phyloP scores from a whole-genome alignment of 495 filamentous ascomycete species.

The Penicillium bovifimosum region DNA sequence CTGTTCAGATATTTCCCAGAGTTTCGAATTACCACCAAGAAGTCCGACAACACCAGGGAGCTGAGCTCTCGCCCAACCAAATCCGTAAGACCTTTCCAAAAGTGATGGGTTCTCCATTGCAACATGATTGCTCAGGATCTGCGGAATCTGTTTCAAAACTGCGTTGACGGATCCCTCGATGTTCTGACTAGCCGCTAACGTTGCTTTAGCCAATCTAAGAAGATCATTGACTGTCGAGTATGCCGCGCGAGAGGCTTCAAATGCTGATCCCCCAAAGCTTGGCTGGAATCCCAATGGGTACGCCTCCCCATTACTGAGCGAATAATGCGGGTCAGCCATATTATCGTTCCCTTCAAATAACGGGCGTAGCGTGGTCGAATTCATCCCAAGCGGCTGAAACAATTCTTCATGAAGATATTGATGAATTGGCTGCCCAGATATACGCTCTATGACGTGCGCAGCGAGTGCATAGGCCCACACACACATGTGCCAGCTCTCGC shows the following conservation, averaged over 20 bases:
- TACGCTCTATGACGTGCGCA: background rate
- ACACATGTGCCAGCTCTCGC: background rate
- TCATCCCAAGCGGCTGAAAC: constrained; percentile 1
- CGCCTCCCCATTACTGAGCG: background rate
- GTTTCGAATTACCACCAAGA: background rate
- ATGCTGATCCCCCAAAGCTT: background rate
- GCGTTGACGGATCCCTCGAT: background rate
- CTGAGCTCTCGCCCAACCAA: constrained; percentile 1
- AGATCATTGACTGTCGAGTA: constrained; percentile 5
- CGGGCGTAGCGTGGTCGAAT: background rate
- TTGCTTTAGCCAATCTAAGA: constrained; percentile 1
- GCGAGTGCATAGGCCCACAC: constrained; percentile 1
- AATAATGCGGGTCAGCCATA: background rate
- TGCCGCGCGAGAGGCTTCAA: background rate
- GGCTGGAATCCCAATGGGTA: background rate
- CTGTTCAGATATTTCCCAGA: background rate
- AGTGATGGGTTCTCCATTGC: background rate
- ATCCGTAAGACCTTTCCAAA: background rate
- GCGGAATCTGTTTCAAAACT: background rate
- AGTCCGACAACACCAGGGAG: background rate
- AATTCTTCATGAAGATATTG: background rate
- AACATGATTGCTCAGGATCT: background rate
- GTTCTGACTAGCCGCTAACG: background rate
- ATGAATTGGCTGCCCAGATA: background rate
- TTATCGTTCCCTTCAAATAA: background rate